A percentile compares a stretch with the other conserved stretches of the same genome.
These are phyloP conservation scores for Amanita rubescens DNA, from an alignment of 768 basidiomycete genomes.

Conservation along the genomic window DNA sequence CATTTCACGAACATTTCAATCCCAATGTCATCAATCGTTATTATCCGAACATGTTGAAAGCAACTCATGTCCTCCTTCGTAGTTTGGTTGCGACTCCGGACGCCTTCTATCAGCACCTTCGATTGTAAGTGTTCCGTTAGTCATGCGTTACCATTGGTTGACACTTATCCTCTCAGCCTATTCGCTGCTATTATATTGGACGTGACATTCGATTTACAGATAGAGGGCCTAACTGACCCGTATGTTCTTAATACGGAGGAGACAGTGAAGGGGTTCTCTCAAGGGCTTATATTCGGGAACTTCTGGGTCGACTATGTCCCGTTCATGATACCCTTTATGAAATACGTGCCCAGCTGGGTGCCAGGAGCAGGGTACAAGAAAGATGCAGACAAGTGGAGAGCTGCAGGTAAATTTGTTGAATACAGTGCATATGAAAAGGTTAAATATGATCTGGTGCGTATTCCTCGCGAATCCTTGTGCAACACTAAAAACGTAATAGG, in stretches of 20 bases:
- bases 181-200: not conserved
- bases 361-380: slow-evolving; percentile 49
- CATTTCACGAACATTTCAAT: too few relatives aligned
- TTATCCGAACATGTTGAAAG: too few relatives aligned
- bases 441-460: slow-evolving; percentile 38
- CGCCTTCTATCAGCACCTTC: not conserved
- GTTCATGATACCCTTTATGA: slow-evolving; percentile 34
- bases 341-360: slow-evolving; percentile 46
- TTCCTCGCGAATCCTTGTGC: not conserved
- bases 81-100: not conserved
- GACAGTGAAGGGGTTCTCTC: slow-evolving; percentile 46
- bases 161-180: not conserved
- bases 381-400: slow-evolving; percentile 32
- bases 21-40: too few relatives aligned
- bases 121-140: not conserved
- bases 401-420: slow-evolving; percentile 27
- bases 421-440: slow-evolving; percentile 37
- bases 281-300: slow-evolving; percentile 40
- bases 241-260: slow-evolving; percentile 43
- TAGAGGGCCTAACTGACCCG: slow-evolving; percentile 28
- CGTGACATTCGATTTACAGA: not conserved
- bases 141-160: not conserved
- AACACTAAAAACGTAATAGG: too few relatives aligned
- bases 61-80: not conserved
- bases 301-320: slow-evolving; percentile 39